These are phyloP conservation scores for Entonaema liquescens DNA, from an alignment of 495 filamentous ascomycete species.

Conservation along the genomic window DNA sequence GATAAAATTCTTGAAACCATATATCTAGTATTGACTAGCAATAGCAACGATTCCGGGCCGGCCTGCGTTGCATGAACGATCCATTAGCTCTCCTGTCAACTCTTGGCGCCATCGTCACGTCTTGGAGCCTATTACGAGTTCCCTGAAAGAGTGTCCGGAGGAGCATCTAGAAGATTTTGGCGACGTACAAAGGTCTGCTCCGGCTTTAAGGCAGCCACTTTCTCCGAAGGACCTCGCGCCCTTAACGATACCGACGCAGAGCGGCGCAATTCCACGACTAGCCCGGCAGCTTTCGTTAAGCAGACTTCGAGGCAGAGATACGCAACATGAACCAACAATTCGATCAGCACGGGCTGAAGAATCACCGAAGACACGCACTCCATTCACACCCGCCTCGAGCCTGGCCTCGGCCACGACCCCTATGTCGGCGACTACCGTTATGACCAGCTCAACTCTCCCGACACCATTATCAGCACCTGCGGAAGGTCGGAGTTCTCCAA, in stretches of 20 bases:
- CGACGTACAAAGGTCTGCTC: constrained; percentile 20
- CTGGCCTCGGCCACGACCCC: constrained; percentile 52
- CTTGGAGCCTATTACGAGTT: constrained; percentile 48
- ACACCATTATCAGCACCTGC: constrained; percentile 58
- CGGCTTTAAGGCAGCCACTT: constrained; percentile 50
- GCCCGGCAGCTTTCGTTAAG: constrained; percentile 50
- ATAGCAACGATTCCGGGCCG: constrained; percentile 78
- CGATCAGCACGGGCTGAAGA: constrained; percentile 52
- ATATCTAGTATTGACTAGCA: constrained; percentile 40
- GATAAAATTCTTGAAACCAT: not conserved
- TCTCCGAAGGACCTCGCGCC: constrained; percentile 62
- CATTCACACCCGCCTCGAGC: constrained; percentile 54
- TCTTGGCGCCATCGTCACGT: constrained; percentile 58
- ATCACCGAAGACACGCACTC: constrained; percentile 56
- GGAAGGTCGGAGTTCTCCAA: constrained; percentile 53
- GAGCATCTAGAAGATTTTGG: constrained; percentile 40
- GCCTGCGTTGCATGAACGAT: constrained; percentile 71
- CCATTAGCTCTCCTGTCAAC: constrained; percentile 67
- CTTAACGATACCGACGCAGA: constrained; percentile 59
- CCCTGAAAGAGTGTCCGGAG: constrained; percentile 43
- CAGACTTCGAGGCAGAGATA: constrained; percentile 53
- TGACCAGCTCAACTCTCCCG: constrained; percentile 51
- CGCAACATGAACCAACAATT: constrained; percentile 45
- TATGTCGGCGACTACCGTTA: constrained; percentile 47
- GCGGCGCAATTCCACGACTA: constrained; percentile 47